Conservation (phyloP, 306 rosid species). For the Dalbergia cultrata region DNA sequence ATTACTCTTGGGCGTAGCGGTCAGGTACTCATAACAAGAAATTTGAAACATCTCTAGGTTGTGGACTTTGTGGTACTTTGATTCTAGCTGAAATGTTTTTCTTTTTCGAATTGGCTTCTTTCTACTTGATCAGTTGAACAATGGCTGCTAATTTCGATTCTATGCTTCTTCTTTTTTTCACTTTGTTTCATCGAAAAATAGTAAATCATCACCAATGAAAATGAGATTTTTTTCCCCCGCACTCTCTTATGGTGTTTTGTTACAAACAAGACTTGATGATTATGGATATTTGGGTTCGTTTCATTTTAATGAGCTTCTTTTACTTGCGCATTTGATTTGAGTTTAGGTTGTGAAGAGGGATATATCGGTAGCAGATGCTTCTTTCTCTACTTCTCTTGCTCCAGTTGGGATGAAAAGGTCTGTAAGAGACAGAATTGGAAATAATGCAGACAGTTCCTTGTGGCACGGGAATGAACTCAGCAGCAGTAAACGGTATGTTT, state of each 20-base stretch:
- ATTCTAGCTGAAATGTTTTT: conserved; percentile 18
- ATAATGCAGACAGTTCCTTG: conserved; percentile 56
- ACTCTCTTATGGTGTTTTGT: conserved; percentile 24
- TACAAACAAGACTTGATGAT: neutral
- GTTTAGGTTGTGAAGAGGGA: conserved; percentile 87
- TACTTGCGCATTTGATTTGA: conserved; percentile 19
- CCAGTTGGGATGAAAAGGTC: conserved; percentile 80
- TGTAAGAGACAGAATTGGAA: conserved; percentile 87
- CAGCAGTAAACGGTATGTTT: conserved; percentile 71
- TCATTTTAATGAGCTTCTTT: conserved; percentile 21
- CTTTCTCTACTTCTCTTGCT: conserved; percentile 55
- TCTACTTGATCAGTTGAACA: conserved; percentile 24
- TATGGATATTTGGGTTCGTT: conserved; percentile 32
- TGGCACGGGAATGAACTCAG: conserved; percentile 59
- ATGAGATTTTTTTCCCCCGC: neutral
- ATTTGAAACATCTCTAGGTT: conserved; percentile 7
- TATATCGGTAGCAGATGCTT: conserved; percentile 54
- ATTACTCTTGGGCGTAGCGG: conserved; percentile 92
- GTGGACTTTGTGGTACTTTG: conserved; percentile 18
- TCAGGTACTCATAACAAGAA: conserved; percentile 59
- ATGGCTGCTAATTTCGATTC: neutral
- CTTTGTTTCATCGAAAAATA: neutral
- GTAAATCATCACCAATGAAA: neutral
- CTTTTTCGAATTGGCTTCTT: neutral
- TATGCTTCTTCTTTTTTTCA: conserved; percentile 27